Conservation (phyloP, 192 early-diverging fungal genomes). For the Linnemannia elongata region DNA sequence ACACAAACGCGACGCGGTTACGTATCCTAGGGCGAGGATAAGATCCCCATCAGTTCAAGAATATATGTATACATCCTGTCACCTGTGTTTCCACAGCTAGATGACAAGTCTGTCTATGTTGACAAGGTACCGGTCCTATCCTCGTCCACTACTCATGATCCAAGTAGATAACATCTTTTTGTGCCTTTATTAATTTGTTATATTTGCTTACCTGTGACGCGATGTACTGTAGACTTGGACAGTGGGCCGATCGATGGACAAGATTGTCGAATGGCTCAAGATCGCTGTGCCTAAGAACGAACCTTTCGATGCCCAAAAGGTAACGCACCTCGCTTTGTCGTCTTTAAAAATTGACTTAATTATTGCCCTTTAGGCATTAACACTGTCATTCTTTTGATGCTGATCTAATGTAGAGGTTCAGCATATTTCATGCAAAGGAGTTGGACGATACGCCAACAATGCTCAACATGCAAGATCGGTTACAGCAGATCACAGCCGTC, state of each 20-base stretch:
- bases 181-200: background rate
- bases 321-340: background rate
- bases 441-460: slow-evolving; percentile 11
- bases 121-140: slow-evolving; percentile 29
- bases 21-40: slow-evolving; percentile 35
- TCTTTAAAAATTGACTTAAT: background rate
- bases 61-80: slow-evolving; percentile 37
- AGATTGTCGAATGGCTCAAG: slow-evolving; percentile 45
- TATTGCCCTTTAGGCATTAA: background rate
- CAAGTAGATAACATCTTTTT: too few species aligned
- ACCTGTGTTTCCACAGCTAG: slow-evolving; percentile 23
- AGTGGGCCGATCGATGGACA: slow-evolving; percentile 34
- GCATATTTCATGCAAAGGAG: slow-evolving; percentile 46
- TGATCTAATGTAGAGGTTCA: slow-evolving; percentile 23
- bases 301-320: slow-evolving; percentile 46
- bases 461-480: slow-evolving; percentile 30
- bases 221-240: slow-evolving; percentile 34
- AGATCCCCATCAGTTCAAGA: slow-evolving; percentile 38
- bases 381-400: too few species aligned
- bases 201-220: background rate
- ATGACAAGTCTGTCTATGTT: slow-evolving; percentile 36
- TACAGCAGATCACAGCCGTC: slow-evolving; percentile 16
- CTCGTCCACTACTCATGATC: background rate
- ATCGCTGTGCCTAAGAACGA: slow-evolving; percentile 25
- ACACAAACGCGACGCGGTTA: background rate